Evolutionary conservation across 2,329 filamentous ascomycete species (phyloP), one percentile per base, ranked within the genome.

Genomic region (Aspergillus aculeatus): DNA sequence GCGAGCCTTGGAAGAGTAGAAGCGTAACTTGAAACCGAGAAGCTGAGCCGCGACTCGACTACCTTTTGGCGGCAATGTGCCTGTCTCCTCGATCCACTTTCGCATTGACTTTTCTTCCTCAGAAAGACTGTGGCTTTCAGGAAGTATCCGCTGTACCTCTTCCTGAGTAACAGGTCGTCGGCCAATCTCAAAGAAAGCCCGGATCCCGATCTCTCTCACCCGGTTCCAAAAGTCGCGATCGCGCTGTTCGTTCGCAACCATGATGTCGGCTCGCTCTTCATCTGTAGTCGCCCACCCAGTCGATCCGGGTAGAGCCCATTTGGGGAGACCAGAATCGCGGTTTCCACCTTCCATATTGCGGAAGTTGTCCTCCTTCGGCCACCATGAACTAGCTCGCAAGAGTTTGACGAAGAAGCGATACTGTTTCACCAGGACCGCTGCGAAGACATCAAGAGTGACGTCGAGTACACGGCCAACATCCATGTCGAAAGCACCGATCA

Each of bases 401-500:
- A 98, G 88, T 73, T 96, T 96, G 73, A 98, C 89, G 70, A 97
- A 98, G 78, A 98, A 99, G 32, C 89, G 87, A 73, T 89, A 92
- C 66, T 96, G 92, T 71, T 96, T 96, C 69, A 99, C 91, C 55
- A 99, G 84, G 0, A 96, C 89, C 12, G 93, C 92, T 1, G 95
- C 95, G 71, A 96, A 96, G 32, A 98, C 92, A 72, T 99, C 95
- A 19, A 99, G 83, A 0, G 92, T 96, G 23, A 98, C 92, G 73
- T 99, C 95, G 11, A 99, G 83, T 4, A 96, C 94, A 70, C 96
- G 86, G 52, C 95, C 96, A 41, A 97, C 95, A 73, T 99, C 95
- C 63, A 99, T 83, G 75, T 99, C 94, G 71, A 99, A 99, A 7
- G 95, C 95, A 58, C 95, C 95, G 65, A 99, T 96, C 68, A 99